phyloP scores from a whole-genome alignment of 2,329 filamentous ascomycete genomes.

The Colletotrichum scovillei region DNA sequence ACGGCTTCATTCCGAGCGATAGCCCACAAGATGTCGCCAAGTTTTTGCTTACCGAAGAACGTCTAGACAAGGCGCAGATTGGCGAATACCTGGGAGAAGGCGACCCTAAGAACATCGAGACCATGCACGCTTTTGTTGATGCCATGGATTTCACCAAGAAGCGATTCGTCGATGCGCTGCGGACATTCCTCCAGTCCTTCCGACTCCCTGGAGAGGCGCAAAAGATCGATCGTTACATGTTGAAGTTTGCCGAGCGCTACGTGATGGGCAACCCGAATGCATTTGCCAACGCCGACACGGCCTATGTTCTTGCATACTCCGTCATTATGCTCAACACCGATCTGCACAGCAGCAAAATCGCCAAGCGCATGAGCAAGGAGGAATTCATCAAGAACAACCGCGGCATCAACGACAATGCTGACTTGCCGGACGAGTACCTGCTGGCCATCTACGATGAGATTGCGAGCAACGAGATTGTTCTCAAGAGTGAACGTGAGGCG shows the following conservation, averaged over 20 bases:
- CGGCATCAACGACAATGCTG: constrained; percentile 96
- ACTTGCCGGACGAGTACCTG: constrained; percentile 93
- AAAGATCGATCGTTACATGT: constrained; percentile 99
- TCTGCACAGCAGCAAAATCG: constrained; percentile 89
- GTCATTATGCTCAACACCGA: constrained; percentile 98
- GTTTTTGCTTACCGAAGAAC: constrained; percentile 85
- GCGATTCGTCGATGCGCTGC: constrained; percentile 91
- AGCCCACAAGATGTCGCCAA: constrained; percentile 83
- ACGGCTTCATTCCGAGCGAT: constrained; percentile 88
- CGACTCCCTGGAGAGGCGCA: constrained; percentile 95
- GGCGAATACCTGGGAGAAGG: constrained; percentile 96
- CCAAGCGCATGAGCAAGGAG: constrained; percentile 89
- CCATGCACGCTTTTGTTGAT: constrained; percentile 98
- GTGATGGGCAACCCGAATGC: constrained; percentile 95
- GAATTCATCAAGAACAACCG: constrained; percentile 99
- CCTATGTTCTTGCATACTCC: constrained; percentile 95
- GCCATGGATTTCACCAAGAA: constrained; percentile 92
- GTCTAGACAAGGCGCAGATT: constrained; percentile 89
- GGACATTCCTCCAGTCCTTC: constrained; percentile 94
- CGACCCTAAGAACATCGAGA: constrained; percentile 83
- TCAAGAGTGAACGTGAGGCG: constrained; percentile 90
- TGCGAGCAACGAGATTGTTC: constrained; percentile 88
- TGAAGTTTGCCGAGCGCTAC: constrained; percentile 98
- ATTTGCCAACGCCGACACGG: constrained; percentile 97
- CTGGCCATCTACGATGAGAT: constrained; percentile 94